Base-by-base conservation (phyloP, 2,329 filamentous ascomycete species). In the Phyllosticta paracitricarpa region DNA sequence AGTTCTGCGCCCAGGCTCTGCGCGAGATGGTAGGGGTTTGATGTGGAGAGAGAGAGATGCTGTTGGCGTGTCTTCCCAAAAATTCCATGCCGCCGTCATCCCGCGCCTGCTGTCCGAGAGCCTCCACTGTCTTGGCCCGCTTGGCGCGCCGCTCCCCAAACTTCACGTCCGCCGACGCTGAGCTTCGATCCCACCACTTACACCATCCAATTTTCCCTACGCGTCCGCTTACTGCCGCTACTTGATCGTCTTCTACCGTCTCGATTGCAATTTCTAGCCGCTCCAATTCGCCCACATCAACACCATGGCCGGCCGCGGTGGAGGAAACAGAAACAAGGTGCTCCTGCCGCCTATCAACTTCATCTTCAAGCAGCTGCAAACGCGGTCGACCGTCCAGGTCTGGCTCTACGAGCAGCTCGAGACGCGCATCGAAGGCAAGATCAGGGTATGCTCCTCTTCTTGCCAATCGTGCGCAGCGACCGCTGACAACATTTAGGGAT, bases 371-470 rank as follows among this genome's bases (percentile, higher is more conserved):
- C 87, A 97, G 51, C 84, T 97, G 9, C 92, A 86, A 69, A 79
- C 89, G 75, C 87, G 91, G 71, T 86, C 89, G 17, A 92, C 88
- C 1, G 91, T 97, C 51, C 90, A 89, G 69, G 89, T 99, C 71
- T 99, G 94, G 94, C 81, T 99, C 52, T 97, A 95, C 76, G 94
- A 99, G 79, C 94, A 99, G 81, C 81, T 97, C 59, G 86, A 87
- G 14, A 92, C 96, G 71, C 84, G 94, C 63, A 97, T 99, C 71
- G 92, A 97, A 78, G 94, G 94, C 64, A 96, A 93, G 79, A 96
- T 99, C 67, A 85, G 94, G 71, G 93, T 96, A 75, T 12, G 53
- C 24, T 60, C 28, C 48, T 56, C 3, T 26, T 12, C 22, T 22
- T 30, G 12, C 7, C 56, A 51, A 6, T 56, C 57, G 51, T 17